Evolutionary conservation across 129 eudicot genomes (phyloP).

Genomic region (Lactuca sativa): DNA sequence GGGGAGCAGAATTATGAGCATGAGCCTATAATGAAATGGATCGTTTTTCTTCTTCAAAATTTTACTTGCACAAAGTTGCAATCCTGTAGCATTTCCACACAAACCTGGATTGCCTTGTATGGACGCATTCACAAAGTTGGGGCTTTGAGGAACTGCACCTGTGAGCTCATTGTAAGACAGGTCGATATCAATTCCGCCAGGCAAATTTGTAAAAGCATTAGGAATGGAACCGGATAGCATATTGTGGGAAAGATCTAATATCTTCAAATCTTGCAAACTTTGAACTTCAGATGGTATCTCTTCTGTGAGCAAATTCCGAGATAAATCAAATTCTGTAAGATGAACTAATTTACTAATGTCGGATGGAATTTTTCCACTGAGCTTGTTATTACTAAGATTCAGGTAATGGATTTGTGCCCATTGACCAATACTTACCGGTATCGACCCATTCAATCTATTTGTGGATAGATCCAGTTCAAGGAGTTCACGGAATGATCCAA

Average conservation of each 20-base stretch:
- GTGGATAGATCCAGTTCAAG: constrained; percentile 34
- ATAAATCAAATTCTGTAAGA: constrained; percentile 26
- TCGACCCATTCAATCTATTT: constrained; percentile 8
- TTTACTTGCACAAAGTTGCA: too few relatives aligned
- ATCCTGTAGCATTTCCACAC: too few relatives aligned
- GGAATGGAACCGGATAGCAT: constrained; percentile 37
- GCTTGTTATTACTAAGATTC: too few relatives aligned
- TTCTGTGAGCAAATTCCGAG: constrained; percentile 30
- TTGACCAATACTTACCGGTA: too few relatives aligned
- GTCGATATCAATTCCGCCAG: neutral
- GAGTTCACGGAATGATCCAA: constrained; percentile 27
- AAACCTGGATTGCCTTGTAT: too few relatives aligned
- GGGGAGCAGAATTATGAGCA: too few relatives aligned
- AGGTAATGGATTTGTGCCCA: too few relatives aligned
- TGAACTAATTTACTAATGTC: constrained; percentile 14
- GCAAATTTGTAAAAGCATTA: constrained; percentile 18
- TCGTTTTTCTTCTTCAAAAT: too few relatives aligned
- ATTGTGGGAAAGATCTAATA: constrained; percentile 30
- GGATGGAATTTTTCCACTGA: constrained; percentile 16
- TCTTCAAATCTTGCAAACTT: constrained; percentile 19
- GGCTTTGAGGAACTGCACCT: too few relatives aligned
- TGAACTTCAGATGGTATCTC: constrained; percentile 31
- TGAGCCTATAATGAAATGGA: too few relatives aligned
- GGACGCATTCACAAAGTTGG: too few relatives aligned
- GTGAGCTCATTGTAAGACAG: too few relatives aligned